phyloP scores from a whole-genome alignment of 2,329 filamentous ascomycete species.

The Ustilaginoidea virens region DNA sequence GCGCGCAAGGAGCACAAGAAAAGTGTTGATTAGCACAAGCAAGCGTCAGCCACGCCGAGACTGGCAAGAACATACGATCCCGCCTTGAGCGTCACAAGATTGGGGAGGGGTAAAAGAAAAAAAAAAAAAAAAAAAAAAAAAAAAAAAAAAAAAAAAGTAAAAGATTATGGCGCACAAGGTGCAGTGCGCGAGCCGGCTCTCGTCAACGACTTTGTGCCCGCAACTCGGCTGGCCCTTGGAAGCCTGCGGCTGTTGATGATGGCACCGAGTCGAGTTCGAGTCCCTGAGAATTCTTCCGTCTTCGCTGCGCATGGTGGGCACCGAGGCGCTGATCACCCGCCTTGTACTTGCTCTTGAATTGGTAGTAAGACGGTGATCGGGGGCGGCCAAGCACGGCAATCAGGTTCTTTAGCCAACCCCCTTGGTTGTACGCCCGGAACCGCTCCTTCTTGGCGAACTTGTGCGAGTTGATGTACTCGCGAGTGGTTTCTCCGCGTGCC shows the following conservation, averaged over 20 bases:
- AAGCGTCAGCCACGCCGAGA: too few species aligned
- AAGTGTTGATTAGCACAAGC: too few species aligned
- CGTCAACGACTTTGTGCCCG: constrained; percentile 15
- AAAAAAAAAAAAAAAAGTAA: not conserved
- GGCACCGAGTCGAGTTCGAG: constrained; percentile 61
- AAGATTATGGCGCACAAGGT: too few species aligned
- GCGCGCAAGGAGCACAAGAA: too few species aligned
- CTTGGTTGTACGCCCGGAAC: constrained; percentile 79
- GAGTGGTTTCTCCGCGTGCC: constrained; percentile 80
- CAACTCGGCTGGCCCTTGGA: constrained; percentile 37
- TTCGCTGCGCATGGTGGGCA: constrained; percentile 19
- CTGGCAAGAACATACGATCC: too few species aligned
- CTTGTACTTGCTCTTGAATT: constrained; percentile 64
- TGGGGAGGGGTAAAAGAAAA: too few species aligned
- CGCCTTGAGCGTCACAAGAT: too few species aligned
- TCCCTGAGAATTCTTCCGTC: constrained; percentile 34
- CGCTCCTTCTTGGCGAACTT: constrained; percentile 89
- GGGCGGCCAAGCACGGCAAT: constrained; percentile 68
- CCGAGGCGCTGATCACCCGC: constrained; percentile 78
- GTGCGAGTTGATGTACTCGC: constrained; percentile 90
- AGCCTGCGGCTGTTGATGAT: constrained; percentile 24
- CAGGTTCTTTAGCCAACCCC: constrained; percentile 62
- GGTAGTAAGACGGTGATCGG: constrained; percentile 73
- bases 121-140: not conserved
- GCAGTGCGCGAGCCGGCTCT: not conserved